Evolutionary conservation across 1,139 yeast species (phyloP).

Genomic region (Trichomonascaceae sp.): DNA sequence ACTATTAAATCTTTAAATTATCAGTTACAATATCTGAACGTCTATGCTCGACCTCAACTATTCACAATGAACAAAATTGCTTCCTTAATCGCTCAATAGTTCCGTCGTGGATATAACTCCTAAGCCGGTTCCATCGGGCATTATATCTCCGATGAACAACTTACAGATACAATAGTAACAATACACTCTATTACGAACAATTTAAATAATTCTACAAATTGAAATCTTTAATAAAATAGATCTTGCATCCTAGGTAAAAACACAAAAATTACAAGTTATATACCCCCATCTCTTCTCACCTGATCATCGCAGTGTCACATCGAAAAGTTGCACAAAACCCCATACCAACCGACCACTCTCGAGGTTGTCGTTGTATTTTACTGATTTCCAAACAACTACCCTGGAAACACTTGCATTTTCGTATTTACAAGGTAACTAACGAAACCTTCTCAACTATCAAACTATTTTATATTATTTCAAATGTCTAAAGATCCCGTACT

Average conservation of each 20-base stretch:
- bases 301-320: not conserved
- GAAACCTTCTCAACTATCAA: not conserved
- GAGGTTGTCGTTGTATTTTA: not conserved
- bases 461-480: not conserved
- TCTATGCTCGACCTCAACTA: too few relatives aligned
- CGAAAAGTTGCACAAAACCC: not conserved
- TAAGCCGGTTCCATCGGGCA: not conserved
- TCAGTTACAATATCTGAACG: too few relatives aligned
- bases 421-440: not conserved
- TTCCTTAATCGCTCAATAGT: too few relatives aligned
- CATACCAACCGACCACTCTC: not conserved
- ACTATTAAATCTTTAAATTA: too few relatives aligned
- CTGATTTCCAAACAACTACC: not conserved
- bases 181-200: not conserved
- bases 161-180: not conserved
- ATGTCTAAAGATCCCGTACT: not conserved
- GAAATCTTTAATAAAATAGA: not conserved
- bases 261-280: not conserved
- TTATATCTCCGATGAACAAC: not conserved
- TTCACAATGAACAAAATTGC: too few relatives aligned
- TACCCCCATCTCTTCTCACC: not conserved
- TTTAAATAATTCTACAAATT: too few relatives aligned
- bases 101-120: not conserved
- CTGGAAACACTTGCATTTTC: not conserved
- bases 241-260: not conserved